Evolutionary conservation across 2,329 filamentous ascomycete genomes (phyloP).

Genomic region (Sarocladium brachiariae): DNA sequence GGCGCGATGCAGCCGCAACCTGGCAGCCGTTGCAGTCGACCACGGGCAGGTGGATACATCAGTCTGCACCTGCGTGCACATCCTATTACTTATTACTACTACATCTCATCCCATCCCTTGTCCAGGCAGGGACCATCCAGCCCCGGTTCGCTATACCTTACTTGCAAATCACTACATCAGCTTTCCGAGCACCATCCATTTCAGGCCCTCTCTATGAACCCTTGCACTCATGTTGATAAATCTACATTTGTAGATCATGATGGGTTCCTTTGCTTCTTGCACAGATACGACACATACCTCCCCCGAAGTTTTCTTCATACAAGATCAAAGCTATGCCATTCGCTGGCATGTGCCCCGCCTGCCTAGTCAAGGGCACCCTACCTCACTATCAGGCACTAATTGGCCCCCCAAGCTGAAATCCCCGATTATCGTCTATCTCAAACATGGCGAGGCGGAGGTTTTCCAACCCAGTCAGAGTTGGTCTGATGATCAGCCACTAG

Average conservation of each 20-base stretch:
- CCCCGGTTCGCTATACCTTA: not conserved
- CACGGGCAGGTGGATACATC: constrained; percentile 1
- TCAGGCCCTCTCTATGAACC: no score
- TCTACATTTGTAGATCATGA: no score
- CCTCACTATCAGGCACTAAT: not conserved
- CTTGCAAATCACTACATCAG: not conserved
- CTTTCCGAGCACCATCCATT: not conserved
- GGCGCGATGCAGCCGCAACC: constrained; percentile 3
- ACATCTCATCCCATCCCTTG: no score
- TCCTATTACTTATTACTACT: no score
- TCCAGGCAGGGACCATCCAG: not conserved
- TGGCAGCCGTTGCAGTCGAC: constrained; percentile 3
- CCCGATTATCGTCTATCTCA: not conserved
- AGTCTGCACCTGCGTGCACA: not conserved
- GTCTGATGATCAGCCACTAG: not conserved
- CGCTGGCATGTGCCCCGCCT: no score
- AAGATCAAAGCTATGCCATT: no score
- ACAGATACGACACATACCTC: no score
- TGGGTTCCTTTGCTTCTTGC: not conserved
- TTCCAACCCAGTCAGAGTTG: not conserved
- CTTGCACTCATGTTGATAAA: no score
- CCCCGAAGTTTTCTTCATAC: no score
- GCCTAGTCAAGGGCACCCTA: no score
- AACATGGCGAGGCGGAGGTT: not conserved
- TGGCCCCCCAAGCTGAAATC: not conserved